A percentile compares a stretch with the other conserved stretches of the same genome.
phyloP scores from a whole-genome alignment of 2,329 filamentous ascomycete species.

The Colletotrichum kahawae region DNA sequence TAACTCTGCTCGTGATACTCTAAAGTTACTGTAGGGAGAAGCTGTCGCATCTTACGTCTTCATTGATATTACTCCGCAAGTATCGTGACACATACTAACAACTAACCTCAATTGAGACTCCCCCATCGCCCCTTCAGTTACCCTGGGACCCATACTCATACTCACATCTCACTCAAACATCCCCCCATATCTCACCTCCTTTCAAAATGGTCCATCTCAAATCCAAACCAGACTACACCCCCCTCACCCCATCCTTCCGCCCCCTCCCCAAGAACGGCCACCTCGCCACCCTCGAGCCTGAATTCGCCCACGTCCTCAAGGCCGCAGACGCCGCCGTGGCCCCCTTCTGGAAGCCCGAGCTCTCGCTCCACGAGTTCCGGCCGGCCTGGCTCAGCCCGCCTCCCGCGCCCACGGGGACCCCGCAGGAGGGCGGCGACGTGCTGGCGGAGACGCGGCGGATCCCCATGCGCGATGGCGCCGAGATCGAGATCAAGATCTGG shows the following conservation, averaged over 20 bases:
- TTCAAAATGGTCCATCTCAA: constrained; percentile 30
- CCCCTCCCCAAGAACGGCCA: constrained; percentile 40
- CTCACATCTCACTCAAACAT: neutral
- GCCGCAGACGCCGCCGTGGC: constrained; percentile 29
- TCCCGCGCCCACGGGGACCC: constrained; percentile 31
- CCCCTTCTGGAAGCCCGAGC: constrained; percentile 30
- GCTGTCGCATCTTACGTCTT: neutral
- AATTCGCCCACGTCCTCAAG: constrained; percentile 31
- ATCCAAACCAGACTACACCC: constrained; percentile 30
- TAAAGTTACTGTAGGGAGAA: neutral
- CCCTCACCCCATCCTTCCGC: constrained; percentile 33
- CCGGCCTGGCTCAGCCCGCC: constrained; percentile 26
- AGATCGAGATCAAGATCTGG: constrained; percentile 40
- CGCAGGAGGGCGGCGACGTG: constrained; percentile 38
- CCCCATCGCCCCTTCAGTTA: neutral
- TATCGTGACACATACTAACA: neutral
- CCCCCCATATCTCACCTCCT: neutral
- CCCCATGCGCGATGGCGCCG: constrained; percentile 35
- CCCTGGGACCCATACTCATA: neutral
- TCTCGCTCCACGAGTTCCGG: constrained; percentile 33
- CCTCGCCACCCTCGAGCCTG: constrained; percentile 35
- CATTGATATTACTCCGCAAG: neutral
- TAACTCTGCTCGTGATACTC: neutral
- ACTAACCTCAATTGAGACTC: neutral
- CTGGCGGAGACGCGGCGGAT: constrained; percentile 31